A percentile compares a stretch with the other conserved stretches of the same genome.
Evolutionary conservation across 2,329 filamentous ascomycete species (phyloP).

Genomic region (Leptographium procerum): DNA sequence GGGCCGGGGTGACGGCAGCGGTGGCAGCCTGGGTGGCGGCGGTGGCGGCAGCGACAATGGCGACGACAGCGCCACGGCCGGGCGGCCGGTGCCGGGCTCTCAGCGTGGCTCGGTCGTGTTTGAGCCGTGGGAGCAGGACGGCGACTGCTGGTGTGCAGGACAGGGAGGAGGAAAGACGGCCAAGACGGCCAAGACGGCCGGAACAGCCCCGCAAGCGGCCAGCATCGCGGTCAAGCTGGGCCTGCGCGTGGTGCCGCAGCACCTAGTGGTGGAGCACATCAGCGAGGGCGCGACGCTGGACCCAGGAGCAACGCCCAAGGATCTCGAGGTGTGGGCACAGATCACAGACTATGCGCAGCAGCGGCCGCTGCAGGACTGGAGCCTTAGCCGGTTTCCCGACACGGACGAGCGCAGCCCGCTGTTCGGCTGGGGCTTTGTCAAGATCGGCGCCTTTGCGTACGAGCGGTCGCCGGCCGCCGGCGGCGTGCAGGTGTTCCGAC

Average conservation of each 20-base stretch:
- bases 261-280: conserved; percentile 65
- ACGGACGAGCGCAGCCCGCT: conserved; percentile 13
- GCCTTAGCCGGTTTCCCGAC: conserved; percentile 28
- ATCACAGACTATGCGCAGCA: conserved; percentile 34
- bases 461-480: conserved; percentile 25
- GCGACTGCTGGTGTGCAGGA: conserved; percentile 77
- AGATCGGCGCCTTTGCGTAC: conserved; percentile 47
- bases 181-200: not conserved
- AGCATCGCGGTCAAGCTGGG: conserved; percentile 50
- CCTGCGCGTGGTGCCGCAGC: conserved; percentile 49
- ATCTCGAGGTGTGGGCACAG: conserved; percentile 59
- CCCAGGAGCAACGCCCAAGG: conserved; percentile 48
- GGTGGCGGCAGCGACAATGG: not conserved
- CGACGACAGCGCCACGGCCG: conserved; percentile 12
- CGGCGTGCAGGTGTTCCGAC: conserved; percentile 36
- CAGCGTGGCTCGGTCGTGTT: conserved; percentile 39
- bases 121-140: conserved; percentile 60
- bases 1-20: not conserved
- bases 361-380: conserved; percentile 29
- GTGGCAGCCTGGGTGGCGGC: not conserved
- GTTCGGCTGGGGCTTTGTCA: conserved; percentile 36
- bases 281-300: conserved; percentile 48
- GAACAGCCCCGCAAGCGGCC: conserved; percentile 16
- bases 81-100: conserved; percentile 13
- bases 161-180: not conserved